Conservation (phyloP, 805 yeast genomes). For the Blastobotrys mokoenaii region DNA sequence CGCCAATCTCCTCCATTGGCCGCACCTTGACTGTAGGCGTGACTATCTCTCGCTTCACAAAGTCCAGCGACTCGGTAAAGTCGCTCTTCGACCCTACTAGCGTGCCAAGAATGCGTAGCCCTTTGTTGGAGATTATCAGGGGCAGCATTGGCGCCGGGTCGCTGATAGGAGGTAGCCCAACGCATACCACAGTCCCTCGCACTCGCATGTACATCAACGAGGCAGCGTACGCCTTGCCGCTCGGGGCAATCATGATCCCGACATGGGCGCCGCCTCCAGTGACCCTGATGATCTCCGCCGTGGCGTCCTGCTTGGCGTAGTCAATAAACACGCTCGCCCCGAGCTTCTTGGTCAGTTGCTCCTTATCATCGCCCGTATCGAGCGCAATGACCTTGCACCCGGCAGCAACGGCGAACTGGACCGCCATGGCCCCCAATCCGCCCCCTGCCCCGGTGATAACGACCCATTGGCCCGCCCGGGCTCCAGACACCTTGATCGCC, state of each 20-base stretch:
- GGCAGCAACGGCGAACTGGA: constrained; percentile 53
- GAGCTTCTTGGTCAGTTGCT: constrained; percentile 34
- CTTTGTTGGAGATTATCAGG: constrained; percentile 64
- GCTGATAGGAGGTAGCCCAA: constrained; percentile 66
- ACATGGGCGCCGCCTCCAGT: constrained; percentile 74
- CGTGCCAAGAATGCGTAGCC: constrained; percentile 67
- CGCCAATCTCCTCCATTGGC: constrained; percentile 62
- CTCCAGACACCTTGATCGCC: constrained; percentile 43
- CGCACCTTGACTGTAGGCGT: constrained; percentile 67
- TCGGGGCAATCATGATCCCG: constrained; percentile 66
- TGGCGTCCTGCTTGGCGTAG: constrained; percentile 49
- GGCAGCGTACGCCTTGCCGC: constrained; percentile 55
- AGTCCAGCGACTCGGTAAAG: constrained; percentile 70
- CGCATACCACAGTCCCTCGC: constrained; percentile 60
- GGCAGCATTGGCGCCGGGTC: constrained; percentile 65
- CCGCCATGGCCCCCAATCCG: constrained; percentile 53
- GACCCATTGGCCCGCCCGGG: constrained; percentile 49
- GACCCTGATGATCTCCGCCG: constrained; percentile 43
- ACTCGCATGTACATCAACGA: constrained; percentile 54
- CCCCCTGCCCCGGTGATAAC: constrained; percentile 56
- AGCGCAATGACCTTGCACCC: constrained; percentile 48
- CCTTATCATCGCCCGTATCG: constrained; percentile 46
- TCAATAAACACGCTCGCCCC: constrained; percentile 52
- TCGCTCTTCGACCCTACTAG: constrained; percentile 87
- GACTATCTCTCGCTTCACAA: constrained; percentile 64